phyloP scores from a whole-genome alignment of 2,329 filamentous ascomycete species.

The Ophiostoma australiae region DNA sequence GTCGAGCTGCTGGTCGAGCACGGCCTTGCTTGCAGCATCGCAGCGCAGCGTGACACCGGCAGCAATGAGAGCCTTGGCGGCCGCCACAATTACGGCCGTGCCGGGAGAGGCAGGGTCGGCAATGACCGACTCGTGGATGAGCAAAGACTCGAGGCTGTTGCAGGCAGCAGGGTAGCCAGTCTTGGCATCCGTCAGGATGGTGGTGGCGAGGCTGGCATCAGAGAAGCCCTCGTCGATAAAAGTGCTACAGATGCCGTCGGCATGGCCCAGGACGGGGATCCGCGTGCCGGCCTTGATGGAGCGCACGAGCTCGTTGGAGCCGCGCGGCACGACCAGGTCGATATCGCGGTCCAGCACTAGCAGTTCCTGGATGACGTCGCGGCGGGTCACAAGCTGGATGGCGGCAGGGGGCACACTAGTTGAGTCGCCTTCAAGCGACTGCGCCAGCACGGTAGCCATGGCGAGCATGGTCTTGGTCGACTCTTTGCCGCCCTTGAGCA shows the following conservation, averaged over 20 bases:
- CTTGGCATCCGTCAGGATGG: slow-evolving; percentile 85
- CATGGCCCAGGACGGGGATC: slow-evolving; percentile 93
- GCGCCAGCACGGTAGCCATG: slow-evolving; percentile 79
- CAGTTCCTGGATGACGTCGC: slow-evolving; percentile 85
- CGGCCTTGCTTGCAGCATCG: slow-evolving; percentile 63
- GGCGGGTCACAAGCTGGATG: slow-evolving; percentile 88
- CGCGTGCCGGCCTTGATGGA: slow-evolving; percentile 87
- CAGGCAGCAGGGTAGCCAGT: slow-evolving; percentile 92
- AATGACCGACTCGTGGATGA: slow-evolving; percentile 72
- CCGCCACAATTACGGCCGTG: slow-evolving; percentile 63
- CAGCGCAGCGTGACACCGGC: slow-evolving; percentile 80
- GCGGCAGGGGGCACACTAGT: slow-evolving; percentile 80
- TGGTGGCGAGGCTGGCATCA: slow-evolving; percentile 63
- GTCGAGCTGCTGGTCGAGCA: slow-evolving; percentile 42
- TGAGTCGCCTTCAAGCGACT: slow-evolving; percentile 78
- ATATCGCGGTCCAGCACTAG: slow-evolving; percentile 80
- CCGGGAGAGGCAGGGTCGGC: slow-evolving; percentile 25
- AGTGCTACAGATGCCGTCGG: slow-evolving; percentile 83
- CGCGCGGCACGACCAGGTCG: slow-evolving; percentile 90
- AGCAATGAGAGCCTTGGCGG: slow-evolving; percentile 62
- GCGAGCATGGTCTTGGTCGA: slow-evolving; percentile 91
- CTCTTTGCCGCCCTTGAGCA: slow-evolving; percentile 95
- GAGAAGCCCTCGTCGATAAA: slow-evolving; percentile 67
- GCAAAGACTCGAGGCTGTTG: slow-evolving; percentile 87
- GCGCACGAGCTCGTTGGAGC: slow-evolving; percentile 82